A percentile compares a stretch with the other conserved stretches of the same genome.
Conservation (phyloP, 345 rosid genomes). For the Eucalyptus cloeziana region DNA sequence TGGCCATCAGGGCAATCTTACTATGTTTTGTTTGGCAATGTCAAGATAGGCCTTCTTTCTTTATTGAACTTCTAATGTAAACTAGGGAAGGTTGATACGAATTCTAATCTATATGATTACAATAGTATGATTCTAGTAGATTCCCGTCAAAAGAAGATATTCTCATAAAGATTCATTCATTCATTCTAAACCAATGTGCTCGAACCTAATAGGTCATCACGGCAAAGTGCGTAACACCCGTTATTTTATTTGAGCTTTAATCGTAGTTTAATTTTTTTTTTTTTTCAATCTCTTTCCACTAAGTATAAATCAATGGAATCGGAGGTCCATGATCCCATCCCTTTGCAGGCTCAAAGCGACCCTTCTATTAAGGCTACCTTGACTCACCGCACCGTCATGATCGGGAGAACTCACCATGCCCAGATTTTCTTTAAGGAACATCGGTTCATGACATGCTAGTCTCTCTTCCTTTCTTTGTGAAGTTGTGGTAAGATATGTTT, state of each 20-base stretch:
- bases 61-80: neutral
- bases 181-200: neutral
- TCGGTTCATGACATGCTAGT: neutral
- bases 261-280: neutral
- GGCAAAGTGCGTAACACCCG: fast-evolving
- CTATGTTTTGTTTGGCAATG: neutral
- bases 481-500: neutral
- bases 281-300: neutral
- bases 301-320: neutral
- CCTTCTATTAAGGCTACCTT: neutral
- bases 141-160: neutral
- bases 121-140: neutral
- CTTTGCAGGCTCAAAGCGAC: neutral
- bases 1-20: too few relatives aligned
- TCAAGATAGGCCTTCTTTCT: neutral
- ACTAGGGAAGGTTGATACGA: fast-evolving
- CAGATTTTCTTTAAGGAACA: neutral
- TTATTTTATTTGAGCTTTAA: neutral
- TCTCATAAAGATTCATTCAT: neutral
- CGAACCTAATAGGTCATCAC: neutral
- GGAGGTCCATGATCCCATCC: neutral
- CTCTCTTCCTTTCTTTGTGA: neutral
- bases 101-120: neutral
- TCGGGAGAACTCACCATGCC: neutral
- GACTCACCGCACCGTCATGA: fast-evolving